Evolutionary conservation across 495 filamentous ascomycete species (phyloP), one percentile per base, ranked within the genome.

Genomic region (Penicillium coffeae): DNA sequence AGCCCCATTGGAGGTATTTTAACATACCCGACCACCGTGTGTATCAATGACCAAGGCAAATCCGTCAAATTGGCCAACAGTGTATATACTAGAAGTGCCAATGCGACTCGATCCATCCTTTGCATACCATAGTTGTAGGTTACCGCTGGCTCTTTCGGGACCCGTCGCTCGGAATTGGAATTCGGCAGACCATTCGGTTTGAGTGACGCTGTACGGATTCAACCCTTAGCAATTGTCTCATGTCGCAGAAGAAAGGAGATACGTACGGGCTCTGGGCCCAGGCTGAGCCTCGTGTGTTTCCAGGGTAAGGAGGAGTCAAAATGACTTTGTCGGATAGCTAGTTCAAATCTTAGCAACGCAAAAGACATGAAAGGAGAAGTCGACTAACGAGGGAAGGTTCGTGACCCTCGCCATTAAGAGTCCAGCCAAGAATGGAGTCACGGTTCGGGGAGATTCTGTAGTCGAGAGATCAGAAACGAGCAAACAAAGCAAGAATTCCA

Each of bases 61-160:
- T 20, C 93, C 93, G 54, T 98, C 93, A 54, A 92, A 96, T 34
- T 76, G 75, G 20, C 79, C 82, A 20, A 85, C 81, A 4, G 87
- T 93, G 63, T 95, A 95, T 47, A 96, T 79, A 62, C 86, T 91
- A 14, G 81, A 75, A 3, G 83, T 75, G 41, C 83, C 83, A 45
- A 94, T 70, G 15, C 71, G 72, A 53, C 72, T 64, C 52, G 78
- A 70, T 38, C 88, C 88, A 43, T 88, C 81, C 52, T 87, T 84
- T 14, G 81, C 82, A 63, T 92, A 89, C 94, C 94, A 98, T 54
- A 98, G 72, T 62, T 96, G 89, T 49, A 98, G 76, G 68, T 94
- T 96, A 37, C 93, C 93, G 21, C 86, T 81, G 25, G 82, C 89
- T 56, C 89, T 75, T 65, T 97, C 93, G 12, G 84, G 86, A 3